Evolutionary conservation across 108 stramenopile species (phyloP).

Genomic region (Discostella stelligeroides): DNA sequence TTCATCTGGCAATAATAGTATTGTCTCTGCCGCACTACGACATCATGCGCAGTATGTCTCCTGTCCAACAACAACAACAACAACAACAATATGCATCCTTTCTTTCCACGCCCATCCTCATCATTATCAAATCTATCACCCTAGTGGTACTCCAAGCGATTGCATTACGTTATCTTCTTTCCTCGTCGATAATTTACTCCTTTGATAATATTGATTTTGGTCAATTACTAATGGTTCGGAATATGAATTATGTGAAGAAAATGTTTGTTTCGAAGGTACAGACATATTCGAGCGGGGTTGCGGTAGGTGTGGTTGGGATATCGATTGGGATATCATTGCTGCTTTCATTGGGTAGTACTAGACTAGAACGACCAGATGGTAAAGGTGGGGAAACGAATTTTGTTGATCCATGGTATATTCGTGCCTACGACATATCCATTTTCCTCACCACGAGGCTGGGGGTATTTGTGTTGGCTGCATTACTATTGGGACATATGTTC

Average conservation of each 20-base stretch:
- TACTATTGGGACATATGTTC: neutral
- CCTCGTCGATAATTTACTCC: neutral
- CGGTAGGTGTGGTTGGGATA: neutral
- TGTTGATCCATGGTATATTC: neutral
- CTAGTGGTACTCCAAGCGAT: neutral
- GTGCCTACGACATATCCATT: neutral
- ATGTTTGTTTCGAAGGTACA: neutral
- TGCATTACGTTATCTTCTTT: neutral
- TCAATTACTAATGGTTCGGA: neutral
- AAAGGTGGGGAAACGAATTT: too few species aligned
- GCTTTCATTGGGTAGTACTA: too few species aligned
- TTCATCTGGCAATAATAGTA: too few species aligned
- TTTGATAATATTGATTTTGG: conserved; percentile 3
- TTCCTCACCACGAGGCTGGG: neutral
- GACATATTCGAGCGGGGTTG: neutral
- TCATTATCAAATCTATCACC: neutral
- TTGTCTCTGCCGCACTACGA: too few species aligned
- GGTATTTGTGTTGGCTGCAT: neutral
- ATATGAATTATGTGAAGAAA: neutral
- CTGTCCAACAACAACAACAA: neutral
- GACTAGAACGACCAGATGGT: too few species aligned
- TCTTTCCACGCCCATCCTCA: too few species aligned
- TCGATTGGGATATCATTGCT: too few species aligned
- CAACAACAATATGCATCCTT: neutral
- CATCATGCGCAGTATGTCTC: too few species aligned